These are phyloP conservation scores for Scheffersomyces coipomensis DNA, from an alignment of 805 yeast species.

Conservation along the genomic window DNA sequence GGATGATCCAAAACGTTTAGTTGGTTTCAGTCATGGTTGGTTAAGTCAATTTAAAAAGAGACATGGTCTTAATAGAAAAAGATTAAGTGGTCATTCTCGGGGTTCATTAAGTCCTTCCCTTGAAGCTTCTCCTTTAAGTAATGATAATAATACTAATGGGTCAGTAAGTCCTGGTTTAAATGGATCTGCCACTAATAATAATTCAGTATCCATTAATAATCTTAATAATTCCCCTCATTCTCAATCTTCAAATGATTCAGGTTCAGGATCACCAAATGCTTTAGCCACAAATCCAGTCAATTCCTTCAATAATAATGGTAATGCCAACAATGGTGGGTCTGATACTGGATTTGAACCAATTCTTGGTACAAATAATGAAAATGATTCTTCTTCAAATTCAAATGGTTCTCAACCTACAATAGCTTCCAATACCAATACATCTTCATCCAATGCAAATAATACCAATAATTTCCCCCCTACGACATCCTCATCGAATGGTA, in stretches of 20 bases:
- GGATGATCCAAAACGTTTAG: slow-evolving; percentile 56
- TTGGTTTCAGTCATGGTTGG: slow-evolving; percentile 63
- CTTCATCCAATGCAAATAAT: slow-evolving; percentile 1
- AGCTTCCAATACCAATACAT: slow-evolving; percentile 1
- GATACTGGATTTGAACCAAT: background rate
- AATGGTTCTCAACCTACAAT: background rate
- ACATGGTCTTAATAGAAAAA: slow-evolving; percentile 44
- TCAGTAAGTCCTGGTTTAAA: too few species aligned
- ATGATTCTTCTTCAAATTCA: slow-evolving; percentile 3
- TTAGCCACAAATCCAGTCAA: background rate
- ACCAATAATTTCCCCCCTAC: slow-evolving; percentile 17
- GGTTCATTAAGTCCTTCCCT: background rate
- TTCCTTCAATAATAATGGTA: background rate
- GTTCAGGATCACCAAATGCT: too few species aligned
- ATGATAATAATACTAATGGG: too few species aligned
- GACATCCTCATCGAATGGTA: slow-evolving; percentile 2
- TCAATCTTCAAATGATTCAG: background rate
- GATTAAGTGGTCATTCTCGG: slow-evolving; percentile 14
- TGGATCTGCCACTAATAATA: too few species aligned
- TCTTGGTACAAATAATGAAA: slow-evolving; percentile 4
- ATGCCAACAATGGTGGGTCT: background rate
- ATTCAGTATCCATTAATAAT: too few species aligned
- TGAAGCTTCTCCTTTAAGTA: too few species aligned
- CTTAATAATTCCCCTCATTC: too few species aligned
- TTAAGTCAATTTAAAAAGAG: slow-evolving; percentile 58